These are phyloP conservation scores for Pseudocercospora fuligena DNA, from an alignment of 2,329 filamentous ascomycete genomes.

Conservation along the genomic window DNA sequence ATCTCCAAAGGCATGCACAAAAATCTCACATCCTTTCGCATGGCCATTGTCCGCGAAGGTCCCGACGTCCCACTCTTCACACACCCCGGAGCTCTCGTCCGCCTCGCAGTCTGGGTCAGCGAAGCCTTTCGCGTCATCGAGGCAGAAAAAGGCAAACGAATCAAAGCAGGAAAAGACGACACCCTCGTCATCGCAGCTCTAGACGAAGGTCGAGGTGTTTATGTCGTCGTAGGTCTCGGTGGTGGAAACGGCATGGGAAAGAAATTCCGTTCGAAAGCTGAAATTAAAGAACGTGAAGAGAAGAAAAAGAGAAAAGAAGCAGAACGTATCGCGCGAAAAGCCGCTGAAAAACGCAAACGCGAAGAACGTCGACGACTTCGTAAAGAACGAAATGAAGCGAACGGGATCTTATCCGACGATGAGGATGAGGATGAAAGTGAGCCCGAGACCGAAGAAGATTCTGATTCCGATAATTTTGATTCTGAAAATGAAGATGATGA, in stretches of 20 bases:
- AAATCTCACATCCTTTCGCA: conserved; percentile 87
- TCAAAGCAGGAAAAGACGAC: conserved; percentile 57
- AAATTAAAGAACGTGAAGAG: conserved; percentile 62
- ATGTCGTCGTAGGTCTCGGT: conserved; percentile 90
- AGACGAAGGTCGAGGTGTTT: conserved; percentile 84
- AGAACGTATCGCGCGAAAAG: conserved; percentile 48
- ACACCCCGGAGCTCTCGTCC: conserved; percentile 89
- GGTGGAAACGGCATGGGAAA: conserved; percentile 77
- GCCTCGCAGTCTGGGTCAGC: conserved; percentile 90
- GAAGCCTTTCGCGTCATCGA: conserved; percentile 92
- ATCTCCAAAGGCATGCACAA: conserved; percentile 94
- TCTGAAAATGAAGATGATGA: conserved; percentile 45
- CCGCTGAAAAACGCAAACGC: conserved; percentile 61
- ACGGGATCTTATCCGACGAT: conserved; percentile 54
- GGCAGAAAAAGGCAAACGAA: conserved; percentile 73
- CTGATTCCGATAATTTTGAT: conserved; percentile 34
- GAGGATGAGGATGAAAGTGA: conserved; percentile 60
- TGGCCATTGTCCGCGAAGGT: conserved; percentile 94
- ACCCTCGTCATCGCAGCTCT: conserved; percentile 89
- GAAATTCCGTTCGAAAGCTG: conserved; percentile 47
- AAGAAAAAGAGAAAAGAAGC: conserved; percentile 65
- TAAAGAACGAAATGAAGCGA: conserved; percentile 65
- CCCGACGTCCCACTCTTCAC: conserved; percentile 90
- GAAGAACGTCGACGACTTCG: conserved; percentile 62
- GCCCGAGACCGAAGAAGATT: conserved; percentile 34